A percentile compares a stretch with the other conserved stretches of the same genome.
phyloP scores from a whole-genome alignment of 2,329 filamentous ascomycete genomes.

The Epichloe festucae region DNA sequence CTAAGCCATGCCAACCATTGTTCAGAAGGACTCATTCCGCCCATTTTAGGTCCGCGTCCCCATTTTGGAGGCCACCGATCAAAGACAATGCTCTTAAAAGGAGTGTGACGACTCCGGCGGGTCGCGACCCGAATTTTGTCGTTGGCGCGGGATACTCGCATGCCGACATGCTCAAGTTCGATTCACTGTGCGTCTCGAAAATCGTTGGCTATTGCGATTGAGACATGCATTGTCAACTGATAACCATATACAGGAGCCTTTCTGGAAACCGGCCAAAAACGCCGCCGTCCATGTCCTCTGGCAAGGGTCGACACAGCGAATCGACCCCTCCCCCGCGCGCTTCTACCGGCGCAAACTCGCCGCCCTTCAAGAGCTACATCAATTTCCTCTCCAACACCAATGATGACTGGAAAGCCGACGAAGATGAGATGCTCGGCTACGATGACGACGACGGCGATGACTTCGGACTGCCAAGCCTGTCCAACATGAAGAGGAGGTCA shows the following conservation, averaged over 20 bases:
- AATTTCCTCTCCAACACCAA: slow-evolving; percentile 72
- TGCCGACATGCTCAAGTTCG: slow-evolving; percentile 84
- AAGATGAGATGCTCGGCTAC: slow-evolving; percentile 66
- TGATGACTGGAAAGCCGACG: slow-evolving; percentile 67
- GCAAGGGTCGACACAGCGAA: slow-evolving; percentile 36
- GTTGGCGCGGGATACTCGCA: slow-evolving; percentile 95
- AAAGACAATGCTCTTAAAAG: slow-evolving; percentile 40
- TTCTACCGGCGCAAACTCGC: slow-evolving; percentile 41
- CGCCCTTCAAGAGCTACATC: slow-evolving; percentile 62
- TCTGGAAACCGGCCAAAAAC: slow-evolving; percentile 57
- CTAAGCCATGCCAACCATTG: slow-evolving; percentile 5
- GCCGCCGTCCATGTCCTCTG: slow-evolving; percentile 50
- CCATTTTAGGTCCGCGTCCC: slow-evolving; percentile 57
- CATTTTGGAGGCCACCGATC: slow-evolving; percentile 67
- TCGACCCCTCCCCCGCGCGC: slow-evolving; percentile 43
- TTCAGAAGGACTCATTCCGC: slow-evolving; percentile 15
- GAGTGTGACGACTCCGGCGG: slow-evolving; percentile 23
- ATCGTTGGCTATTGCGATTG: background rate
- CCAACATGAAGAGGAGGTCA: slow-evolving; percentile 72
- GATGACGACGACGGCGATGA: slow-evolving; percentile 87
- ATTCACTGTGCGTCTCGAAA: slow-evolving; percentile 49
- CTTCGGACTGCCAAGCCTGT: slow-evolving; percentile 85
- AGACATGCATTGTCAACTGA: background rate
- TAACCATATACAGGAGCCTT: slow-evolving; percentile 34
- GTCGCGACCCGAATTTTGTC: slow-evolving; percentile 57